Evolutionary conservation across 2,329 filamentous ascomycete species (phyloP).

Genomic region (Erysiphe neolycopersici): DNA sequence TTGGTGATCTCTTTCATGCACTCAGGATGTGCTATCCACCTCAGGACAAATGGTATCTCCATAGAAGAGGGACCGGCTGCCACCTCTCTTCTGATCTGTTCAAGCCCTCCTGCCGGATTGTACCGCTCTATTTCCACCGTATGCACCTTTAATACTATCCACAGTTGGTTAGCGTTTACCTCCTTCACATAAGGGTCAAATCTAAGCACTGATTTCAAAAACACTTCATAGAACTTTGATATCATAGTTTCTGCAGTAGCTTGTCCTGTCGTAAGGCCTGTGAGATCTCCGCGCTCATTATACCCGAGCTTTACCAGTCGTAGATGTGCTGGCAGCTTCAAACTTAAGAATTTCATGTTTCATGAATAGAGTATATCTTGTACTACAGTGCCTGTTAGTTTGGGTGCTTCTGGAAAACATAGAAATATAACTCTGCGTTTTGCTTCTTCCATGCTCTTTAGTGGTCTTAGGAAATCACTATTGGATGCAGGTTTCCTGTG

Average conservation of each 20-base stretch:
- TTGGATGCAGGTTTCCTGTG: neutral
- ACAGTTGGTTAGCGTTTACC: neutral
- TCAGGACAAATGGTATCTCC: neutral
- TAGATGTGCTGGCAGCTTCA: neutral
- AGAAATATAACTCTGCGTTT: neutral
- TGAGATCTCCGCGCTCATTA: neutral
- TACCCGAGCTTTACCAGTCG: neutral
- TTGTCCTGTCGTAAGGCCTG: neutral
- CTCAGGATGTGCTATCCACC: neutral
- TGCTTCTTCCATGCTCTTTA: neutral
- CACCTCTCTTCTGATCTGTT: neutral
- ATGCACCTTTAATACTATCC: neutral
- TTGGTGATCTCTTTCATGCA: neutral
- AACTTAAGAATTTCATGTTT: too few relatives aligned
- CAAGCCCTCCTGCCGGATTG: neutral
- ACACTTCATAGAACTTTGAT: neutral
- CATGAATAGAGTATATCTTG: neutral
- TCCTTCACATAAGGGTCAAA: neutral
- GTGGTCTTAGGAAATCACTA: neutral
- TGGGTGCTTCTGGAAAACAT: neutral
- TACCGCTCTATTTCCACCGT: neutral
- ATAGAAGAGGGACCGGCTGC: neutral
- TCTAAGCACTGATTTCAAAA: neutral
- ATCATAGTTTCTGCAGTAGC: neutral
- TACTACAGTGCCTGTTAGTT: neutral